Base-by-base conservation (phyloP, 352 stramenopile genomes). In the Globisporangium paddicum region DNA sequence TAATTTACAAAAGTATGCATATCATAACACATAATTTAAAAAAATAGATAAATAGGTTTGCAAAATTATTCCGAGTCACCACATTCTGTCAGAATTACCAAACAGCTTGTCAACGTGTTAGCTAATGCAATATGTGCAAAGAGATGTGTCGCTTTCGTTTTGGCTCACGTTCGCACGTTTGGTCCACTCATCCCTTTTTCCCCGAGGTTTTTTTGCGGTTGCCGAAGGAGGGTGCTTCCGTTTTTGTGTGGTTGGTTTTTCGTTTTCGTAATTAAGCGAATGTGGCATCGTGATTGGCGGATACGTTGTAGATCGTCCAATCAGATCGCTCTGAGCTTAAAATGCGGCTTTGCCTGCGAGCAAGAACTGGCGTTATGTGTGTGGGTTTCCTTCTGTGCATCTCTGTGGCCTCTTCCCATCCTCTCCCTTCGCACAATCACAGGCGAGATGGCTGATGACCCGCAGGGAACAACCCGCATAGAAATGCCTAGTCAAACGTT, bases 361-460 rank as follows among this genome's bases (percentile, higher is more conserved):
- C 66, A 62, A 64, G 61, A 74, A 74, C 73, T 71, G 72, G 70
- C 69, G 64, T 68, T 75, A 25, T 37, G 45, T 72, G 28, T 37
- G 51, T 48, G 38, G 18, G 32, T 56, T 57, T 47, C 45, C 35
- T 40, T 58, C 23, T 38, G 34, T 58, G 23, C 21, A 18, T 55
- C n/a, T 44, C 7, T 55, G 21, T 55, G 48, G 48, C 26, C 45
- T 26, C 34, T 30, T 32, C 48, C 48, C 48, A 55, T 55, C 48
- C 48, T 32, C 48, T 42, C 34, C 9, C 23, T 37, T 23, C 38
- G 11, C 38, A 45, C 38, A 23, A 25, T 23, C 38, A 41, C n/a
- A 32, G 28, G 28, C 28, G 3, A 7, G 28, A 32, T 3, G 34
- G 4, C 14, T 47, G 41, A 26, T 18, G 16, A 25, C 42, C 25